Evolutionary conservation across 257 asterid species (phyloP), one percentile per base, ranked within the genome.

Genomic region (Capsicum rhomboideum): DNA sequence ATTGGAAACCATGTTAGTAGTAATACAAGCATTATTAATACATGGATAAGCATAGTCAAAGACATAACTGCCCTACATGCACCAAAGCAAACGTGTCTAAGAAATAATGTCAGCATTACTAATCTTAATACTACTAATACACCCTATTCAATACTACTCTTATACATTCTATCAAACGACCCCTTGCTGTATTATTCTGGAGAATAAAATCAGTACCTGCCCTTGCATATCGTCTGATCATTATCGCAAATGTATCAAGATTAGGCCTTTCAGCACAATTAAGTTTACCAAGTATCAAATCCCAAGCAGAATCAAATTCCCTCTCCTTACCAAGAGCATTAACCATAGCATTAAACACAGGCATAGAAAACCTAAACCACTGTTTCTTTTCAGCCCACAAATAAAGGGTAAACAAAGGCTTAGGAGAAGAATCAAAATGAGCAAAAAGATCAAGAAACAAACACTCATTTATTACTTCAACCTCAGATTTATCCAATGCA

Each of bases 291-390:
- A 89, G 92, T 42, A 95, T 89, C 79, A 95, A 82, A 84, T 85
- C 81, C 98, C 99, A 95, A 56, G 97, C 98, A 23, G 87, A 86
- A 84, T 90, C 97, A 85, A 95, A 95, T 31, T 94, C 95, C 16
- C 97, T 88, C 77, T 92, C 94, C 87, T 87, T 95, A 4, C 94
- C 91, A 4, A 95, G 94, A 1, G 90, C 89, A 90, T 94, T 91
- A 78, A 95, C 88, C 91, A 90, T 61, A 31, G 92, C 91, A 88
- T 94, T 93, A 58, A 95, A 92, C 75, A 92, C 90, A 2, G 83
- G 82, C 8, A 85, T 17, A 12, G 94, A 90, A 78, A 88, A 90
- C 18, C 53, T 52, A 82, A 85, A 92, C 82, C 87, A 90, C 28
- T 93, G 87, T 85, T 87, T 91, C 86, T 89, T 90, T 87, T 87